phyloP scores from a whole-genome alignment of 2,329 filamentous ascomycete species.

The Monilinia fructicola region DNA sequence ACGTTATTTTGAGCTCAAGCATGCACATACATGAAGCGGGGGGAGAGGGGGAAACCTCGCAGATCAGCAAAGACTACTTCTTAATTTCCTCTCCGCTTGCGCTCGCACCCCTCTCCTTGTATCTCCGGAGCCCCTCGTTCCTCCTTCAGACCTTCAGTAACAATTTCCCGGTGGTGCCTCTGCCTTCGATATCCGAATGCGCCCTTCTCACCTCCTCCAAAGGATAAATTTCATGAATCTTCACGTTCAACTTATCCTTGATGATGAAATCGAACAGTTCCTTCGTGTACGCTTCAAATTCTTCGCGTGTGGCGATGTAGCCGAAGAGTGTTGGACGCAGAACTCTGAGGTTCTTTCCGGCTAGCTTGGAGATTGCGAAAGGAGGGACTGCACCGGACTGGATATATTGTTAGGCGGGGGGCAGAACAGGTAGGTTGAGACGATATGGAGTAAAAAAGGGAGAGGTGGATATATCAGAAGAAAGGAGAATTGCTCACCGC shows the following conservation, averaged over 20 bases:
- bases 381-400: constrained; percentile 60
- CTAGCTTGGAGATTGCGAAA: constrained; percentile 55
- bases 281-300: constrained; percentile 66
- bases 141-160: constrained; percentile 57
- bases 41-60: too few species aligned
- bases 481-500: constrained; percentile 51
- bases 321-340: constrained; percentile 70
- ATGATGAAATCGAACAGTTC: constrained; percentile 74
- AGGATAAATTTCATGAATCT: constrained; percentile 75
- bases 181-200: constrained; percentile 75
- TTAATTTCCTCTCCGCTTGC: not conserved
- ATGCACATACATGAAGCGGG: too few species aligned
- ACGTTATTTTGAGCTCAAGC: too few species aligned
- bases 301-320: constrained; percentile 69
- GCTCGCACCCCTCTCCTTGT: not conserved
- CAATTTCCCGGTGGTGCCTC: constrained; percentile 82
- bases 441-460: not conserved
- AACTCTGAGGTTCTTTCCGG: constrained; percentile 74
- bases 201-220: constrained; percentile 70
- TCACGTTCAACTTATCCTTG: constrained; percentile 67
- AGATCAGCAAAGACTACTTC: too few species aligned
- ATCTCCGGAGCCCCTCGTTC: constrained; percentile 37
- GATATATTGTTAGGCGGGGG: not conserved
- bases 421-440: not conserved
- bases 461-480: fast-evolving